Base-by-base conservation (phyloP, 2,329 filamentous ascomycete species). In the Mycosphaerella arachidis region DNA sequence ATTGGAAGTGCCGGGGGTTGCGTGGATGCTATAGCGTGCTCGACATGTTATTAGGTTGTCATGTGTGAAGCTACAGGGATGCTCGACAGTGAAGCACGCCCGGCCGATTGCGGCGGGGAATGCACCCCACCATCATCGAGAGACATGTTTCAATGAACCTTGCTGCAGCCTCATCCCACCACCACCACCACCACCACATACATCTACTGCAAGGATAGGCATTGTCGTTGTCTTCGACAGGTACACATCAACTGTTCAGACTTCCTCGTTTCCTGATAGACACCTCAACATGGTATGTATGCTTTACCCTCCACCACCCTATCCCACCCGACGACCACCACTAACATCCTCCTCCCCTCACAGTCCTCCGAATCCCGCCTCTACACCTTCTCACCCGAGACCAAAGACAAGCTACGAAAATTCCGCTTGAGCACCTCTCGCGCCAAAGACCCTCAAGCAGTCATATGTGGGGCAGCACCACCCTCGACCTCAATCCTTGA, bases 341-440 rank as follows among this genome's bases (percentile, higher is more conserved):
- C 40, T 35, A 24, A 53, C 18, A 10, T 7, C 33, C 24, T n/a
- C 29, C 67, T 24, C 16, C 24, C 24, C 24, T 24, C 24, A 27
- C 67, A 81, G 77, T 75, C 86, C 70, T 95, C 92, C 72, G 92
- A 97, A 81, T 87, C 91, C 63, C 84, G 92, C 68, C 84, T 97
- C 64, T 97, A 96, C 79, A 91, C 90, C 61, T 96, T 97, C 84
- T 95, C 92, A 33, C 84, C 86, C 65, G 91, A 94, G 78, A 96
- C 91, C 50, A 94, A 89, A 77, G 87, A 92, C 66, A 88, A 92
- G 72, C 85, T 99, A 66, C 89, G 91, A 76, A 97, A 97, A 78
- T 99, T 99, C 79, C 90, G 94, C 54, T 83, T 99, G 30, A 86
- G 88, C 29, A 97, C 94, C 1, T 97, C 92, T 35, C 83, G 94